Conservation (phyloP, 106 monocot species). For the Ottelia alismoides region DNA sequence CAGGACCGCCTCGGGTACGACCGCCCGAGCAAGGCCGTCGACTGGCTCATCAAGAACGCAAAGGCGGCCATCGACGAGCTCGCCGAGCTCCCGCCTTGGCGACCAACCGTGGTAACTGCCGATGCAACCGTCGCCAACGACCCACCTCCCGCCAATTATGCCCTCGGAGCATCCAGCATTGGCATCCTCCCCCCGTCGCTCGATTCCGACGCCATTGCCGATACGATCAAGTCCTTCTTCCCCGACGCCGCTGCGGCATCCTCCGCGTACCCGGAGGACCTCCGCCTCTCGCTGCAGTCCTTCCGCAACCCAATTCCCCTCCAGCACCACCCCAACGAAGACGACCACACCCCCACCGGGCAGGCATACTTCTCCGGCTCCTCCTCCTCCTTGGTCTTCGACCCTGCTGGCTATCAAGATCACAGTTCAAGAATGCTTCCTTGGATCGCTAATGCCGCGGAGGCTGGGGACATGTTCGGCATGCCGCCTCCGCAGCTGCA, state of each 20-base stretch:
- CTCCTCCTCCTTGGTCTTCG: conserved; percentile 13
- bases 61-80: conserved; percentile 57
- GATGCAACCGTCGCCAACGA: not conserved
- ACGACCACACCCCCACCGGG: not conserved
- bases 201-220: conserved; percentile 49
- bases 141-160: not conserved
- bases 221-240: conserved; percentile 53
- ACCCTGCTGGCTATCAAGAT: conserved; percentile 5
- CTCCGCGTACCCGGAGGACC: conserved; percentile 11
- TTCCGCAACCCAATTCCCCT: conserved; percentile 35
- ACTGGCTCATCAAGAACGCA: conserved; percentile 27
- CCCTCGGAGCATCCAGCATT: not conserved
- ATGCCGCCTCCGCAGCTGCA: conserved; percentile 12
- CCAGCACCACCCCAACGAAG: conserved; percentile 15
- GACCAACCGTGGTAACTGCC: conserved; percentile 6
- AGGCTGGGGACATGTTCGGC: conserved; percentile 20
- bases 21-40: conserved; percentile 38
- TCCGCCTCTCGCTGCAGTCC: conserved; percentile 72
- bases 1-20: conserved; percentile 47
- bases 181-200: conserved; percentile 41
- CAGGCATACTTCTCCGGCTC: conserved; percentile 3
- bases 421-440: conserved; percentile 21
- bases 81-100: conserved; percentile 52
- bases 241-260: conserved; percentile 23
- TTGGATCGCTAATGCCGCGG: conserved; percentile 27